Evolutionary conservation across 225 moss, liverwort and hornwort genomes (phyloP), one percentile per base, ranked within the genome.

Genomic region (Rhytidiadelphus loreus): DNA sequence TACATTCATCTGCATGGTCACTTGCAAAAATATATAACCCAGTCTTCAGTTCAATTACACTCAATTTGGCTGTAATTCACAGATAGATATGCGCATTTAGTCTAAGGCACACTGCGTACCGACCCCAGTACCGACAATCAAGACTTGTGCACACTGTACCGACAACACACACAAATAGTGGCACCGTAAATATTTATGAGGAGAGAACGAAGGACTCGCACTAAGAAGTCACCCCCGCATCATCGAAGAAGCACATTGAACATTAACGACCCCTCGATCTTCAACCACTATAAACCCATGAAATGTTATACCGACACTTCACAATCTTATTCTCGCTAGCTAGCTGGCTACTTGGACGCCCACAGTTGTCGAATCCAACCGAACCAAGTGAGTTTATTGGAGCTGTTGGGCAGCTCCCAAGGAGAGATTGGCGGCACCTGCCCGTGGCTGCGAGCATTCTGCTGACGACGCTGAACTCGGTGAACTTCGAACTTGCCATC

Each of bases 351-450:
- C 82, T 77, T 88, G 44, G 16, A 61, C 13, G 70, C n/a, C 91
- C 83, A 88, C 39, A 91, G 55, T 64, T 71, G 83, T 26, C 88
- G 86, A 83, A 91, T 86, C 88, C 86, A 91, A 6, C 64, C 83
- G 35, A 91, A 83, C 88, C 88, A 91, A 26, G 86, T 68, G 56
- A 57, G 77, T 56, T 77, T 88, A 46, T 58, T 79, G 57, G 70
- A 88, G 81, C 87, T n/a, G 39, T n/a, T 43, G 19, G 26, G 79
- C 7, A 33, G 56, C 9, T 50, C 41, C 39, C n/a, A 35, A 28
- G 59, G 35, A 63, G 60, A 39, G 39, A 25, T 50, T 25, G 10
- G 39, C 23, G 66, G 23, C 53, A 9, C 44, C 7, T 44, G 68
- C 64, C 11, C 43, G 35, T 22, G 70, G n/a, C 83, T 23, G 37